Evolutionary conservation across 1,139 yeast species (phyloP), one percentile per base, ranked within the genome.

Genomic region (Magnusiomyces clavatus): DNA sequence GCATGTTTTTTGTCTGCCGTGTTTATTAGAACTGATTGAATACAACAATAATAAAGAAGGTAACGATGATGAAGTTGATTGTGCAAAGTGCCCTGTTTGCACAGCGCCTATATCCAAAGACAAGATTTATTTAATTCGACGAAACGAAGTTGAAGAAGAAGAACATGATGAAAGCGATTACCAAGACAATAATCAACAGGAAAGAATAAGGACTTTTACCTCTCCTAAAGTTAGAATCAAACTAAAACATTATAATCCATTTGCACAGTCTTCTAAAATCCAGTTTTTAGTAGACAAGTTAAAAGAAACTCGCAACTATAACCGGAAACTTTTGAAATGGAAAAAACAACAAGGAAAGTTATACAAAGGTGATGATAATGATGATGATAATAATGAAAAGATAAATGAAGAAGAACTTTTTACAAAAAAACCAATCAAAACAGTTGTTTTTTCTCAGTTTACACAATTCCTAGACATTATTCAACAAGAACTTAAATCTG

Each of bases 381-480:
- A 19, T 8, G n/a, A 8, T 19, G 14, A n/a, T 2, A 14, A 16
- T n/a, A 5, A 10, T 17, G 44, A 10, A 14, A 17, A 19, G 19
- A 10, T 14, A 6, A 37, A n/a, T 8, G 40, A 37, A 37, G 29
- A 34, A 2, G 29, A 11, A 17, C 6, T 14, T 2, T 20, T 12
- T 41, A 14, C 44, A 10, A 41, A 41, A n/a, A 41, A 41, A 4
- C 34, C 44, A 29, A 41, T 83, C 55, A 90, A 84, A 61, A 81
- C 86, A 3, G 89, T 92, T 50, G 92, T 92, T 0, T 90, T 92
- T 64, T 88, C 97, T 0, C 97, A 90, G 62, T 92, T 92, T 62
- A 85, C 96, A 0, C 77, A 89, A 1, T 90, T 82, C 61, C 67
- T 92, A 55, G 96, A 88, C 64, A 72, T 88, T 10, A 79, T 92